phyloP scores from a whole-genome alignment of 2,329 filamentous ascomycete species.

The Xylariaceae sp. region DNA sequence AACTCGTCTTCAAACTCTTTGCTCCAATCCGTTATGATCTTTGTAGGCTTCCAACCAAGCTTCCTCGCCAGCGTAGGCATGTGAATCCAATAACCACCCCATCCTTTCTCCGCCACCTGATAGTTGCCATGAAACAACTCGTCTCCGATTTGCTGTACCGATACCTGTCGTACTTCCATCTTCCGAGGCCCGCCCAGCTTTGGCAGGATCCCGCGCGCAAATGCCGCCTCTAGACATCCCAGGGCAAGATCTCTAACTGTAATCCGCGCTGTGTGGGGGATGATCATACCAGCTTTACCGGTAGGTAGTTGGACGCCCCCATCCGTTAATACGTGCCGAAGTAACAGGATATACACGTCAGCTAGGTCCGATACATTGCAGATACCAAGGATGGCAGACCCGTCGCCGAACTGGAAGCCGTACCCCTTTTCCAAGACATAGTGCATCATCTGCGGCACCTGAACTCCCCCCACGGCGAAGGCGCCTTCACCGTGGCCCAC shows the following conservation, averaged over 20 bases:
- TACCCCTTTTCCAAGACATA: conserved; percentile 16
- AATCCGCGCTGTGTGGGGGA: not conserved
- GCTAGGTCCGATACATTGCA: conserved; percentile 20
- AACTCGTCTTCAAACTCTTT: not conserved
- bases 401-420: conserved; percentile 16
- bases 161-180: not conserved
- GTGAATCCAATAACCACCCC: not conserved
- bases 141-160: not conserved
- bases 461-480: conserved; percentile 14
- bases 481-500: conserved; percentile 15
- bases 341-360: conserved; percentile 15
- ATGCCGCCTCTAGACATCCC: not conserved
- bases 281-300: not conserved
- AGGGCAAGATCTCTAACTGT: not conserved
- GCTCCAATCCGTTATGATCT: not conserved
- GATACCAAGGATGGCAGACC: conserved; percentile 13
- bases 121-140: not conserved
- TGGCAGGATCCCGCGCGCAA: not conserved
- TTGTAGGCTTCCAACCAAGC: not conserved
- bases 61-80: not conserved
- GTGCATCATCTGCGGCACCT: conserved; percentile 18
- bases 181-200: not conserved
- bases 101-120: not conserved
- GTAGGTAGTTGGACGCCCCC: not conserved
- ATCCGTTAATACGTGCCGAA: conserved; percentile 9